phyloP scores from a whole-genome alignment of 768 basidiomycete genomes.

The Termitomyces heimii region DNA sequence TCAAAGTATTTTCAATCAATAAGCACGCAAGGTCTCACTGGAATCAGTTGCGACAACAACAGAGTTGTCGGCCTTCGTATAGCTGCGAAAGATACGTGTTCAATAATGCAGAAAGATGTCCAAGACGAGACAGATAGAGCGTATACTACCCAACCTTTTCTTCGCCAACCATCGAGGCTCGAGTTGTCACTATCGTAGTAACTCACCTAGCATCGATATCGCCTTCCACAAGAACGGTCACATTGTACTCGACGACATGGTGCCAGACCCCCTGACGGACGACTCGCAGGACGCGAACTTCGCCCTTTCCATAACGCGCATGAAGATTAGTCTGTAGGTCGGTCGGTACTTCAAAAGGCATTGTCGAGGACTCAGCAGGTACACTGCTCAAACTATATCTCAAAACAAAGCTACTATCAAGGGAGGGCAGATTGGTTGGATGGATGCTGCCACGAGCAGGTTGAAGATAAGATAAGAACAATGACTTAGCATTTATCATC shows the following conservation, averaged over 20 bases:
- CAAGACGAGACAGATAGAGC: neutral
- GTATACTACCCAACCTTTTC: neutral
- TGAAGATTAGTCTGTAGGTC: conserved; percentile 6
- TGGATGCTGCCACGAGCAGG: neutral
- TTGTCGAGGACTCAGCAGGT: neutral
- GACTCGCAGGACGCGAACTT: conserved; percentile 80
- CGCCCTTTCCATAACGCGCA: conserved; percentile 85
- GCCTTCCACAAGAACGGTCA: conserved; percentile 77
- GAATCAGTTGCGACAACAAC: conserved; percentile 91
- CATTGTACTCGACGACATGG: conserved; percentile 80
- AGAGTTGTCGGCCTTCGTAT: conserved; percentile 84
- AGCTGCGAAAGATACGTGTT: conserved; percentile 36
- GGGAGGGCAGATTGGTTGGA: too few relatives aligned
- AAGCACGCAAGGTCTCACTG: conserved; percentile 39
- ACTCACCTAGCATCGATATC: conserved; percentile 69
- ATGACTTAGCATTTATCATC: too few relatives aligned
- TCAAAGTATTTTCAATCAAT: neutral
- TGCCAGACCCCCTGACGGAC: conserved; percentile 67
- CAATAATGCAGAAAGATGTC: neutral
- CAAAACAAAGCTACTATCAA: too few relatives aligned
- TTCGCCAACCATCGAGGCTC: too few relatives aligned
- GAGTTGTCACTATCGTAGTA: neutral
- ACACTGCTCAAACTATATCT: neutral
- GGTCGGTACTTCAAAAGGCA: neutral
- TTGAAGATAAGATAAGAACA: neutral